These are phyloP conservation scores for Ilex aquifolium DNA, from an alignment of 257 asterid genomes.

Conservation along the genomic window DNA sequence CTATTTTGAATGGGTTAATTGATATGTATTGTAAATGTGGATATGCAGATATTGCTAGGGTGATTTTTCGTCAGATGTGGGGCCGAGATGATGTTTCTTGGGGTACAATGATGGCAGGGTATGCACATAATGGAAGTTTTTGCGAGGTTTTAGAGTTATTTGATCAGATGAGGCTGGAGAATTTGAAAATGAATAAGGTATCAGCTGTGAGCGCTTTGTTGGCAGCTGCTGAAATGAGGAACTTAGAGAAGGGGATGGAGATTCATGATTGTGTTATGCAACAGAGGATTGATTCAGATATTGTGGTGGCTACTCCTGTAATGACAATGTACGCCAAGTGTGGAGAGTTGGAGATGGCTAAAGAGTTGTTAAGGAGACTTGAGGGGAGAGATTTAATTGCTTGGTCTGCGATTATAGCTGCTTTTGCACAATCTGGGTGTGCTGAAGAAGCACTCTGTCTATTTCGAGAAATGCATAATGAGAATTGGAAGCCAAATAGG, in stretches of 20 bases:
- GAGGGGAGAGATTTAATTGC: slow-evolving; percentile 31
- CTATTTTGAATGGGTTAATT: slow-evolving; percentile 31
- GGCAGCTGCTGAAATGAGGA: slow-evolving; percentile 30
- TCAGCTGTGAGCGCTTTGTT: slow-evolving; percentile 30
- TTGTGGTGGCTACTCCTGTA: slow-evolving; percentile 26
- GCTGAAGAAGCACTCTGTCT: slow-evolving; percentile 28
- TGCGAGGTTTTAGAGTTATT: slow-evolving; percentile 25
- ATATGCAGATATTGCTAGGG: slow-evolving; percentile 8
- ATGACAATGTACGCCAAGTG: slow-evolving; percentile 38
- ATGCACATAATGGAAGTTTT: slow-evolving; percentile 31
- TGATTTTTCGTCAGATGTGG: slow-evolving; percentile 18
- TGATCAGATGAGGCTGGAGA: slow-evolving; percentile 15
- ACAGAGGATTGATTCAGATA: slow-evolving; percentile 25
- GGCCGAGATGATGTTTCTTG: slow-evolving; percentile 33
- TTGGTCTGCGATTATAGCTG: slow-evolving; percentile 39
- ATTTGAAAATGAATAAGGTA: slow-evolving; percentile 22
- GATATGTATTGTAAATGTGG: slow-evolving; percentile 36
- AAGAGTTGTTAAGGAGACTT: slow-evolving; percentile 21
- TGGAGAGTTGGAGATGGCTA: slow-evolving; percentile 31
- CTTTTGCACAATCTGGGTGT: slow-evolving; percentile 40
- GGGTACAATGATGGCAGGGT: slow-evolving; percentile 47
- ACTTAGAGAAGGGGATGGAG: slow-evolving; percentile 26
- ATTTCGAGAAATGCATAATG: slow-evolving; percentile 34
- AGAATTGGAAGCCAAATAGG: slow-evolving; percentile 20
- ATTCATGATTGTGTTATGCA: slow-evolving; percentile 23